Conservation (phyloP, 2,329 filamentous ascomycete species). For the Hypoxylon sp. region DNA sequence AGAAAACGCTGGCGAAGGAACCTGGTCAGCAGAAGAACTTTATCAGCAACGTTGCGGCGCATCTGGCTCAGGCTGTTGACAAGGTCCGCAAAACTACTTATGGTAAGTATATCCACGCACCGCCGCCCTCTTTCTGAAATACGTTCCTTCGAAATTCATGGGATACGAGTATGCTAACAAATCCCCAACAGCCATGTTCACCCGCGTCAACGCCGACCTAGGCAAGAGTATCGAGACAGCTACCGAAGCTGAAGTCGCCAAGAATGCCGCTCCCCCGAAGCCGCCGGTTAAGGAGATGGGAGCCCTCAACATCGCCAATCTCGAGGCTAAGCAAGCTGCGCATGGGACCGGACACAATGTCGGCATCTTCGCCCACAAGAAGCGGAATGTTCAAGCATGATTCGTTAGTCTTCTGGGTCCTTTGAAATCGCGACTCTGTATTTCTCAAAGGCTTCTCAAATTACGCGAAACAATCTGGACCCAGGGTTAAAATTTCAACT, state of each 20-base stretch:
- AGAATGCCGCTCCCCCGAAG: conserved; percentile 3
- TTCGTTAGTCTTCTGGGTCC: not conserved
- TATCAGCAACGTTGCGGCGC: conserved; percentile 69
- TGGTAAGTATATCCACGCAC: conserved; percentile 24
- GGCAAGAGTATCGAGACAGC: conserved; percentile 4
- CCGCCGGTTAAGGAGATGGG: conserved; percentile 16
- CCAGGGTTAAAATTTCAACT: not conserved
- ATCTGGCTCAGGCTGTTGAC: conserved; percentile 61
- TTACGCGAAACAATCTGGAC: not conserved
- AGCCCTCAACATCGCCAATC: conserved; percentile 35
- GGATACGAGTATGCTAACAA: not conserved
- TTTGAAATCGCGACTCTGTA: not conserved
- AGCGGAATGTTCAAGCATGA: conserved; percentile 16
- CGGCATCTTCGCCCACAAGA: conserved; percentile 41
- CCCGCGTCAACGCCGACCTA: conserved; percentile 2
- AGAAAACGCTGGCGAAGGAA: conserved; percentile 55
- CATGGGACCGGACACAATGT: conserved; percentile 29
- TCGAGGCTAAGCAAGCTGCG: conserved; percentile 33
- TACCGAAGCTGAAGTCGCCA: conserved; percentile 4
- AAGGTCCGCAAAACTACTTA: conserved; percentile 37
- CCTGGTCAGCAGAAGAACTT: conserved; percentile 72
- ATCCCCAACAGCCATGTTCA: conserved; percentile 2
- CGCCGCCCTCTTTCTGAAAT: not conserved
- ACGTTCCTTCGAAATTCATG: not conserved
- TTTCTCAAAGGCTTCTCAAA: not conserved